Conservation (phyloP, 345 rosid species). For the Turnera subulata region DNA sequence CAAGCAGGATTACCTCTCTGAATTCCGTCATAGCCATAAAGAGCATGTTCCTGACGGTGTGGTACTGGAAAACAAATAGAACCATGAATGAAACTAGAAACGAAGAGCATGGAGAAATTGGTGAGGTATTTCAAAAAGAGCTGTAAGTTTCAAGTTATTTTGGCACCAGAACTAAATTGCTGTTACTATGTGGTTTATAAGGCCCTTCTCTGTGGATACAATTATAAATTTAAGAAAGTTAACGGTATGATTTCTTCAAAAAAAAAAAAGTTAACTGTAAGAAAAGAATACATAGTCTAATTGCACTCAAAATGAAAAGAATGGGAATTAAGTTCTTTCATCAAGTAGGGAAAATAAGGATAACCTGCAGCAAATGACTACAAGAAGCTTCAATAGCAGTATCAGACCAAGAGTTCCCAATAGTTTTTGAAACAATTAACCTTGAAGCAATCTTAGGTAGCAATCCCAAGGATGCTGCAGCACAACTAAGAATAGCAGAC, state of each 20-base stretch:
- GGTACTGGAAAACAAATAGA: conserved; percentile 53
- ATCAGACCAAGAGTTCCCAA: conserved; percentile 69
- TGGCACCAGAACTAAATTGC: too few species aligned
- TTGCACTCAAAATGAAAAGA: background rate
- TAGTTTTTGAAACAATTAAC: conserved; percentile 37
- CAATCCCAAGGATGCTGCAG: conserved; percentile 48
- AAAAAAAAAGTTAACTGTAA: background rate
- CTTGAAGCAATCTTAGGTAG: conserved; percentile 46
- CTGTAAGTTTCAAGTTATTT: too few species aligned
- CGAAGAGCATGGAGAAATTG: too few species aligned
- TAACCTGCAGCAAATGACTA: conserved; percentile 66
- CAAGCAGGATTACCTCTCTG: conserved; percentile 41
- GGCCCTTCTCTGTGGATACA: too few species aligned
- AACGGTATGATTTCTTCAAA: too few species aligned
- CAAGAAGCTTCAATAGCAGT: conserved; percentile 60
- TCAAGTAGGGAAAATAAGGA: background rate
- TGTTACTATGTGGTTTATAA: too few species aligned
- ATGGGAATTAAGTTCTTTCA: background rate
- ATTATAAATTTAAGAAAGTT: too few species aligned
- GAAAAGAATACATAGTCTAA: background rate
- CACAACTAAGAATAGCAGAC: conserved; percentile 42
- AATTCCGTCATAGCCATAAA: conserved; percentile 78
- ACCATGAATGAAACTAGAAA: background rate
- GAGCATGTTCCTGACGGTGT: conserved; percentile 62
- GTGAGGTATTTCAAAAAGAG: too few species aligned